Base-by-base conservation (phyloP, 176 grass and related monocot genomes). In the Rhynchospora tenuis region DNA sequence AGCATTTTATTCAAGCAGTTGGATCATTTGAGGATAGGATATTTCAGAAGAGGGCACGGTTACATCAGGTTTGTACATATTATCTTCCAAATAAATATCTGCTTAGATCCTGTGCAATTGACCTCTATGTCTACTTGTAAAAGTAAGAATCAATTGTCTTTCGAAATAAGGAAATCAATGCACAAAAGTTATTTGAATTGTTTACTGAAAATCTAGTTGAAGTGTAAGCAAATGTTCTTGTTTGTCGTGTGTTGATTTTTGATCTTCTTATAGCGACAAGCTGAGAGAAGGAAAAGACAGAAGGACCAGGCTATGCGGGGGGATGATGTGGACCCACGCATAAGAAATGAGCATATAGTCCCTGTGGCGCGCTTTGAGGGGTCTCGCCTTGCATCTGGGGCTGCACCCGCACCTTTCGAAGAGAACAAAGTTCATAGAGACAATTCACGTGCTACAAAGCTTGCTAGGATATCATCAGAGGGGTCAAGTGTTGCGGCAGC, bases 1-100 rank as follows among this genome's bases (percentile, higher is more conserved):
- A 99, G 71, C 91, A 99, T 86, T 99, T 99, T 78, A 99, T 99
- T 91, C 96, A 99, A 85, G 93, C 93, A 85, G 86, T 95, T 54
- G 96, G 96, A 58, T 88, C 89, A 10, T 95, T 89, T 46, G 96
- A 99, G 86, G 96, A 95, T 86, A 91, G 66, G 74, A 95, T 99
- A 88, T 99, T 99, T 88, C 91, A 93, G 88, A 99, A 99, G 91
- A 99, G 96, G 83, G 86, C 89, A 80, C 91, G 88, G 12, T 69
- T 93, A 64, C 93, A 99, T 86, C 90, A 99, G 91, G 96, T 99
- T 54, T 19, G 52, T 61, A 85, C n/a, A 14, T 14, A 74, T 71
- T 74, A 51, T 73, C 51, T n/a, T 67, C 64, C 15, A 52, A 26
- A 13, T 51, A 73, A 52, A 11, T 52, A 46, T 15, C 20, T 22